Evolutionary conservation across 768 basidiomycete genomes (phyloP), one percentile per base, ranked within the genome.

Genomic region (Rhodocollybia butyracea): DNA sequence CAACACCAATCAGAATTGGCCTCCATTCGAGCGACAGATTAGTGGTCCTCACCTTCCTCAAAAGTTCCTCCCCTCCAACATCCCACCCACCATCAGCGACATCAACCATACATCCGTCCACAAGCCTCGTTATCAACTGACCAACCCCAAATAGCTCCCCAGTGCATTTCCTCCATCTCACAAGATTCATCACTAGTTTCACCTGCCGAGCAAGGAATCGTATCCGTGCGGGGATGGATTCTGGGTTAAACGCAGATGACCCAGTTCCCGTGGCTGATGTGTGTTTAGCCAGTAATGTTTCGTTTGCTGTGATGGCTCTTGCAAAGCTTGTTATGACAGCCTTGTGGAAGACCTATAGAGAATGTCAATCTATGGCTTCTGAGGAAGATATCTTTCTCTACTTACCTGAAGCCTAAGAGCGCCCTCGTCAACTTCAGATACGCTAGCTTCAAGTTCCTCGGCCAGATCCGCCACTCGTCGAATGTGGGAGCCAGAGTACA

Each of bases 11-110:
- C 7, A 15, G 3, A 2, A 21, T 42, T 13, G 13, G 26, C 43
- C 13, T n/a, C 7, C 15, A 10, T 27, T 40, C 13, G 54, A 41
- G 19, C 4, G 36, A 48, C 11, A 29, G 30, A 15, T 17, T 26
- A 6, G 38, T 2, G n/a, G 26, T 26, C 8, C 54, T 26, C n/a
- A 54, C 53, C 41, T 45, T 46, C 29, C 38, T 73, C 55, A 81
- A 73, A 56, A 81, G 70, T 36, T 82, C 82, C 67, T 86, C 79
- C 2, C 92, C 92, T 11, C 94, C 93, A 34, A 91, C 88, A 40
- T 92, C 91, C 94, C 94, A 97, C 8, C 88, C 89, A 54, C 77
- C 79, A 57, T 83, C 78, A 5, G 92, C 86, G 29, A 90, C 75
- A 5, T 80, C 82, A 47, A 88, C 63, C 40, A 94, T 76, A 58